Evolutionary conservation across 202 grass and related monocot genomes (phyloP), one percentile per base, ranked within the genome.

Genomic region (Saccharum hybrid): DNA sequence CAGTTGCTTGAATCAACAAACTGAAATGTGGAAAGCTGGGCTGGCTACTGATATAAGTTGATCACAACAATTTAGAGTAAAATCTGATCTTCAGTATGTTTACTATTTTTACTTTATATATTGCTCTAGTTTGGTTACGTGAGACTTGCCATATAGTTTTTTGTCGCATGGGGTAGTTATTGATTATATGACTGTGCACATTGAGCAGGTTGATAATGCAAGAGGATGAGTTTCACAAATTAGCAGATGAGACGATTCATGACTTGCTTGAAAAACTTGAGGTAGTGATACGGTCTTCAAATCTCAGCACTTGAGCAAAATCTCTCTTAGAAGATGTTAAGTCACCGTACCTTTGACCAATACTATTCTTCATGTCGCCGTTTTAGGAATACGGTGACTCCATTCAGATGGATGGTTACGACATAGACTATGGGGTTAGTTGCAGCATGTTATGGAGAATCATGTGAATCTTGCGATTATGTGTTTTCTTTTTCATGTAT

Each of bases 361-460:
- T 69, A 54, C 28, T 31, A 16, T 68, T 78, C 9, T 69, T 2
- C 39, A 11, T 46, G 13, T 11, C n/a, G 26, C 12, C 43, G 40
- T 46, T 48, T 64, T 69, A 98, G 96, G 96, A 96, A 92, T 96
- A 93, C 68, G 96, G 88, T 34, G 92, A 98, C 42, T 83, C 89
- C 46, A 54, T 94, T 33, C 89, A 90, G 72, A 88, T 96, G 42
- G 90, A 94, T 81, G 95, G 90, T 19, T 94, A 91, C 33, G 95
- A 98, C 64, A 84, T 98, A 85, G 95, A 98, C 56, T 98, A 93
- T 0, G 95, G 95, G 82, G 95, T 93, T 54, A 91, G 92, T 90
- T 86, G 43, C 75, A 78, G 37, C 23, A 75, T 83, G 22, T 64
- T 42, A 23, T 70, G 56, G 76, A 80, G 9, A 63, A 2, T 33